phyloP scores from a whole-genome alignment of 208 protist species.

The Leishmania mexicana region DNA sequence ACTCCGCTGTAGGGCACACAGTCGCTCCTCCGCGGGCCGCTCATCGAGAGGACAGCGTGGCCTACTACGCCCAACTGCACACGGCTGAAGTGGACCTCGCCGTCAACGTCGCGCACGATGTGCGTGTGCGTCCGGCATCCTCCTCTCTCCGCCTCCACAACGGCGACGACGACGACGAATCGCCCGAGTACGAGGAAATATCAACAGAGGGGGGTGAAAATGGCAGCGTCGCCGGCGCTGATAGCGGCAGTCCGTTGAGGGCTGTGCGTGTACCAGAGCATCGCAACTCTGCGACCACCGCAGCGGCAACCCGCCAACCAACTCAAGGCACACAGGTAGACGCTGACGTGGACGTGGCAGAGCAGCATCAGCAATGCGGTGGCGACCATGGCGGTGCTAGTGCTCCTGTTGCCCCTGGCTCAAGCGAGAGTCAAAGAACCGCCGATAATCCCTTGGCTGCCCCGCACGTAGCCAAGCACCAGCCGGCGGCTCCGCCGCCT shows the following conservation, averaged over 20 bases:
- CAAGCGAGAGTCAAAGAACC: not conserved
- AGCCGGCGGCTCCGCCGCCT: conserved; percentile 6
- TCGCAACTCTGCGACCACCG: not conserved
- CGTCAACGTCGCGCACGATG: conserved; percentile 46
- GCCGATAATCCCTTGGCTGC: not conserved
- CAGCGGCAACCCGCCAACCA: conserved; percentile 23
- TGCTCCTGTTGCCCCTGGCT: not conserved
- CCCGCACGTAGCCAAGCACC: not conserved
- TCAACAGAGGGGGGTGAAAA: not conserved
- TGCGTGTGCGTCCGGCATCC: conserved; percentile 18
- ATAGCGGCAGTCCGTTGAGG: not conserved
- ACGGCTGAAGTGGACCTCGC: conserved; percentile 30
- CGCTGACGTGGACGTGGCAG: conserved; percentile 18
- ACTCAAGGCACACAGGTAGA: conserved; percentile 42
- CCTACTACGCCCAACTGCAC: conserved; percentile 16
- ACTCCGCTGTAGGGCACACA: conserved; percentile 16
- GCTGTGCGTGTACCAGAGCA: not conserved
- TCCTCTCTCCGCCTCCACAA: not conserved
- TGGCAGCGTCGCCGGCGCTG: not conserved
- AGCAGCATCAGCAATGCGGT: not conserved
- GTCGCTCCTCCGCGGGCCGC: conserved; percentile 5
- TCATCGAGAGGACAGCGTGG: conserved; percentile 2
- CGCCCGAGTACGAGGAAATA: conserved; percentile 21
- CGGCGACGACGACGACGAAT: not conserved
- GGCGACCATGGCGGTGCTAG: not conserved